A percentile compares a stretch with the other conserved stretches of the same genome.
These are phyloP conservation scores for Claviceps sp. DNA, from an alignment of 2,329 filamentous ascomycete species.

Conservation along the genomic window DNA sequence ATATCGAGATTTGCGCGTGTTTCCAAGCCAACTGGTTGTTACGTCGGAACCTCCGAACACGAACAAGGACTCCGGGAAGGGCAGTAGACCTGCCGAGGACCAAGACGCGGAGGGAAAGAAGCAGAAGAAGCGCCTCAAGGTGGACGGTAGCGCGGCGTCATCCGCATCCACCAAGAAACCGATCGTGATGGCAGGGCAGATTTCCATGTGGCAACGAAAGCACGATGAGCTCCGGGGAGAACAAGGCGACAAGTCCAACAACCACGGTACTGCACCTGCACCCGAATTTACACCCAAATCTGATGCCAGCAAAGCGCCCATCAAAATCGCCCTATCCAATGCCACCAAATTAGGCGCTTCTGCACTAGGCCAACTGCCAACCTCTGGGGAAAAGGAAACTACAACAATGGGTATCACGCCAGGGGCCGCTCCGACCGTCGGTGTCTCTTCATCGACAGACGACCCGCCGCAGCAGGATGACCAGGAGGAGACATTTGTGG, in stretches of 20 bases:
- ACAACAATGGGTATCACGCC: neutral
- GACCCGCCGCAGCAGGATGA: neutral
- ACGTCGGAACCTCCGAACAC: slow-evolving; percentile 33
- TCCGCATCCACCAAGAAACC: slow-evolving; percentile 23
- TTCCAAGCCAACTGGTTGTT: slow-evolving; percentile 51
- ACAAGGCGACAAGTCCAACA: neutral
- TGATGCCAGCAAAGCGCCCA: slow-evolving; percentile 9
- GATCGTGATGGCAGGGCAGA: slow-evolving; percentile 27
- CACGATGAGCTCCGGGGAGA: slow-evolving; percentile 25
- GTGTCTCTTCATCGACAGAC: neutral
- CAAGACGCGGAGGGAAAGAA: slow-evolving; percentile 23
- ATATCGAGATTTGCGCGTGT: slow-evolving; percentile 66
- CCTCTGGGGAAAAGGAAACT: neutral
- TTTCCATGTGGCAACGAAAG: slow-evolving; percentile 32
- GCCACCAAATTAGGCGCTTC: neutral
- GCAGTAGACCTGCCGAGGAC: slow-evolving; percentile 10
- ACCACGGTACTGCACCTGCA: neutral
- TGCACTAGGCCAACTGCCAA: neutral
- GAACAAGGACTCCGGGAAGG: slow-evolving; percentile 13
- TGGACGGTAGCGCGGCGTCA: slow-evolving; percentile 22
- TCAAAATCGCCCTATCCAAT: slow-evolving; percentile 20
- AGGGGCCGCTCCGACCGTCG: neutral
- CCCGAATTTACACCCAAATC: slow-evolving; percentile 1
- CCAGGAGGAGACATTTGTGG: slow-evolving; percentile 38
- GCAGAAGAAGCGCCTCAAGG: slow-evolving; percentile 39